Percentiles rank a stretch among this genome's conserved stretches.
phyloP scores from a whole-genome alignment of 2,329 filamentous ascomycete genomes.

The Calonectria hawksworthii region DNA sequence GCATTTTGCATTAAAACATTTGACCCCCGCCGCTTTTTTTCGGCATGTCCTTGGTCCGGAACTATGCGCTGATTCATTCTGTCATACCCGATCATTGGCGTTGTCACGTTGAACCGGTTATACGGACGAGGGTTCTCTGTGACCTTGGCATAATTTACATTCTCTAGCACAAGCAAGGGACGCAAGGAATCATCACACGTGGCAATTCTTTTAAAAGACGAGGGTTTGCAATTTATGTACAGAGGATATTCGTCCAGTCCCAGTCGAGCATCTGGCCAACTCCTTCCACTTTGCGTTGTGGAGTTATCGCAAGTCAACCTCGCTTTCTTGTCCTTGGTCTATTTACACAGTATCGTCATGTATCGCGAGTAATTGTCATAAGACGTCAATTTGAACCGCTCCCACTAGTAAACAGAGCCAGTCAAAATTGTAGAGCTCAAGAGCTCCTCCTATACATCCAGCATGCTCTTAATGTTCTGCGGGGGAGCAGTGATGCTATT shows the following conservation, averaged over 20 bases:
- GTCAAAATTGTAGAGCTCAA: not conserved
- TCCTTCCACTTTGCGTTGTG: not conserved
- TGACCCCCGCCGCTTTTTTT: too few species aligned
- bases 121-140: too few species aligned
- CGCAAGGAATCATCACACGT: not conserved
- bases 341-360: not conserved
- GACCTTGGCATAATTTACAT: not conserved
- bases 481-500: constrained; percentile 62
- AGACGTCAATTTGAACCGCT: not conserved
- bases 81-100: not conserved
- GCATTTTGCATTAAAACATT: not conserved
- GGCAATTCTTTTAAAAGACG: not conserved
- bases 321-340: not conserved
- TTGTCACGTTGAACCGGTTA: too few species aligned
- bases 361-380: not conserved
- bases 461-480: constrained; percentile 70
- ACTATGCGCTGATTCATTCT: not conserved
- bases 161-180: not conserved
- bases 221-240: not conserved
- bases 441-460: constrained; percentile 63
- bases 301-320: not conserved
- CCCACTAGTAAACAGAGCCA: not conserved
- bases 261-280: not conserved
- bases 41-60: not conserved
- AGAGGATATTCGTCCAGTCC: not conserved